A percentile compares a stretch with the other conserved stretches of the same genome.
These are phyloP conservation scores for Fagopyrum esculentum DNA, from an alignment of 148 eudicot genomes.

Conservation along the genomic window DNA sequence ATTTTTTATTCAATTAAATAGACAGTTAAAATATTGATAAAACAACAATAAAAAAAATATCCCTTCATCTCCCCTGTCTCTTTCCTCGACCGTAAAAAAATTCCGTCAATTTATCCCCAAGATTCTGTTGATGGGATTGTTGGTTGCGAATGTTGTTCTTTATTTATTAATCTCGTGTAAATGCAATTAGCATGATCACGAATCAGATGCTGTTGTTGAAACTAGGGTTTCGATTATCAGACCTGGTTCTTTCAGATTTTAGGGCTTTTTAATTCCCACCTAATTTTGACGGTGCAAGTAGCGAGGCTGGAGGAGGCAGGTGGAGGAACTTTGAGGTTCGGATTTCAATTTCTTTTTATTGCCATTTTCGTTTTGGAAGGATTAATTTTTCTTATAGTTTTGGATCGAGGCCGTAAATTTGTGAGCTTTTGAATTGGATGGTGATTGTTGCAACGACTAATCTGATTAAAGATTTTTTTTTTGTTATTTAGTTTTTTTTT, in stretches of 20 bases:
- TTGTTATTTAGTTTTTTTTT: neutral
- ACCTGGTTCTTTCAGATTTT: slow-evolving; percentile 7
- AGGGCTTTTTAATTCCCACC: slow-evolving; percentile 21
- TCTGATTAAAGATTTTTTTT: neutral
- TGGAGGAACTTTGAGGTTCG: neutral
- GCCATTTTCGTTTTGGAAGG: neutral
- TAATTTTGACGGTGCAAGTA: neutral
- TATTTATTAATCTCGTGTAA: neutral
- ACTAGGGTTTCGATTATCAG: slow-evolving; percentile 26
- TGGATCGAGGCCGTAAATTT: neutral
- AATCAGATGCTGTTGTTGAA: slow-evolving; percentile 14
- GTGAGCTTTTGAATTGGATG: slow-evolving; percentile 1
- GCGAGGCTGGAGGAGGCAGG: slow-evolving; percentile 1
- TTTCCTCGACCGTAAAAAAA: neutral
- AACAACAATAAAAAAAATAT: neutral
- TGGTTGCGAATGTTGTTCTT: slow-evolving; percentile 1
- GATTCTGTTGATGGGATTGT: neutral
- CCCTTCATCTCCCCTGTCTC: neutral
- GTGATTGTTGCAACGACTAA: neutral
- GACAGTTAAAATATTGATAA: neutral
- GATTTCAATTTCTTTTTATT: neutral
- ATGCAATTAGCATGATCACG: slow-evolving; percentile 16
- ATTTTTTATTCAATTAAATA: neutral
- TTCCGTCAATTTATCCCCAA: neutral
- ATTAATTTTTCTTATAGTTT: neutral